Evolutionary conservation across 371 early-diverging fungal genomes (phyloP).

Genomic region (Rhizopus delemar): DNA sequence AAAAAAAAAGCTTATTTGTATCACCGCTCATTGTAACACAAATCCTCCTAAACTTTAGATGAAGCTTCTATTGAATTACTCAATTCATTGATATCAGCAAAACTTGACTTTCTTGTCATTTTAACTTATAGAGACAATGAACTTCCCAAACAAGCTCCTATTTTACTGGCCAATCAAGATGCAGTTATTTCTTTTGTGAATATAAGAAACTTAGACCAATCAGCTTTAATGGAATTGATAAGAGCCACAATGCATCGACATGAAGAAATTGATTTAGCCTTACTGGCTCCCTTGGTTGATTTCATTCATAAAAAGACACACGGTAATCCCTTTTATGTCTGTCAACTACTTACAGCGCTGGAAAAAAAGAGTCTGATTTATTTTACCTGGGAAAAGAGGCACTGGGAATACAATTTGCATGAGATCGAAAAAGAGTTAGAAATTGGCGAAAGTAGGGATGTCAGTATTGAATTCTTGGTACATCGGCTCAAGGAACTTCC

Average conservation of each 20-base stretch:
- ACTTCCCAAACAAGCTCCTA: conserved; percentile 20
- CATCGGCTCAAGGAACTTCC: conserved; percentile 46
- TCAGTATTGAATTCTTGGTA: conserved; percentile 45
- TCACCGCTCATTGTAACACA: not conserved
- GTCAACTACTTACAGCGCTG: conserved; percentile 40
- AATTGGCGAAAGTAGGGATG: conserved; percentile 27
- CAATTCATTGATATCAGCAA: conserved; percentile 43
- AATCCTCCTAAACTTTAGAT: conserved; percentile 24
- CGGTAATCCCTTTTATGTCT: conserved; percentile 50
- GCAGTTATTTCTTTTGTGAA: conserved; percentile 37
- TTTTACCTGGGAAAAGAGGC: conserved; percentile 49
- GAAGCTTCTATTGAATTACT: conserved; percentile 51
- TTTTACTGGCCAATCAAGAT: conserved; percentile 32
- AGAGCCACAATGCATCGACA: conserved; percentile 46
- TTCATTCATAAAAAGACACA: conserved; percentile 42
- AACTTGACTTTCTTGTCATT: conserved; percentile 41
- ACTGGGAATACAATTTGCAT: conserved; percentile 53
- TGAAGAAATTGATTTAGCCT: conserved; percentile 33
- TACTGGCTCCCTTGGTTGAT: conserved; percentile 43
- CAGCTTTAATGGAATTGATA: conserved; percentile 43
- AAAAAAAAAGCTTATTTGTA: not conserved
- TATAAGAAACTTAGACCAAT: conserved; percentile 39
- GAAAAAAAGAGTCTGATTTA: conserved; percentile 50
- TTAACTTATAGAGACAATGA: conserved; percentile 41
- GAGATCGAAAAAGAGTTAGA: conserved; percentile 44